These are phyloP conservation scores for Fraxinus excelsior DNA, from an alignment of 257 asterid genomes.

Conservation along the genomic window DNA sequence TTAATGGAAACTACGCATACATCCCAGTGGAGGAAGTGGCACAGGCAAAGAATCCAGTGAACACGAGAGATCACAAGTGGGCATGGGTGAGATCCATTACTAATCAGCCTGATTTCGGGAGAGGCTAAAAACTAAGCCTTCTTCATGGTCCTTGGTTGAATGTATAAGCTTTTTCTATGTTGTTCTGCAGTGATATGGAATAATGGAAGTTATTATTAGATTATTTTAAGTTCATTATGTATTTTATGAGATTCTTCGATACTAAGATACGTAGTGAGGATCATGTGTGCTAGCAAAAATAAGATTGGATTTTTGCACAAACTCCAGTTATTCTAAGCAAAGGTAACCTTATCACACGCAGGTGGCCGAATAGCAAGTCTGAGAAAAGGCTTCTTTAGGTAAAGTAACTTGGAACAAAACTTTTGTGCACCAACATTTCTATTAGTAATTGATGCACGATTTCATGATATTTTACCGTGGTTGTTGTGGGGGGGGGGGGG, in stretches of 20 bases:
- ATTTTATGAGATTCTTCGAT: neutral
- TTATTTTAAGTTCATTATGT: neutral
- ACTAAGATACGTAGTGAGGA: neutral
- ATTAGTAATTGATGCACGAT: neutral
- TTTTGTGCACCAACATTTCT: neutral
- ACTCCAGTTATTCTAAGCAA: neutral
- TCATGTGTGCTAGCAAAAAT: neutral
- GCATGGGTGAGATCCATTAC: constrained; percentile 85
- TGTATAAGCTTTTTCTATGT: neutral
- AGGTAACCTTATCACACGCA: neutral
- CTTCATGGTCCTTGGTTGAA: neutral
- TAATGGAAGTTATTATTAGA: neutral
- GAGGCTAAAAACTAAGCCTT: neutral
- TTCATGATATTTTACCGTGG: neutral
- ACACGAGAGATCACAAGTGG: constrained; percentile 75
- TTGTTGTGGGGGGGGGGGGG: too few relatives aligned
- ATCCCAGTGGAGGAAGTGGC: constrained; percentile 83
- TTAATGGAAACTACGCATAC: constrained; percentile 72
- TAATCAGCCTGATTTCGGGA: constrained; percentile 74
- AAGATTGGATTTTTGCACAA: neutral
- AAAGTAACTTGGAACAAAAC: neutral
- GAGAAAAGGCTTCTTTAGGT: neutral
- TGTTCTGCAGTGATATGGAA: neutral
- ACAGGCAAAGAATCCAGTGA: constrained; percentile 54
- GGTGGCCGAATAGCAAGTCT: neutral